Evolutionary conservation across 139 green algal genomes (phyloP), one percentile per base, ranked within the genome.

Genomic region (Tetratostichococcus sp.): DNA sequence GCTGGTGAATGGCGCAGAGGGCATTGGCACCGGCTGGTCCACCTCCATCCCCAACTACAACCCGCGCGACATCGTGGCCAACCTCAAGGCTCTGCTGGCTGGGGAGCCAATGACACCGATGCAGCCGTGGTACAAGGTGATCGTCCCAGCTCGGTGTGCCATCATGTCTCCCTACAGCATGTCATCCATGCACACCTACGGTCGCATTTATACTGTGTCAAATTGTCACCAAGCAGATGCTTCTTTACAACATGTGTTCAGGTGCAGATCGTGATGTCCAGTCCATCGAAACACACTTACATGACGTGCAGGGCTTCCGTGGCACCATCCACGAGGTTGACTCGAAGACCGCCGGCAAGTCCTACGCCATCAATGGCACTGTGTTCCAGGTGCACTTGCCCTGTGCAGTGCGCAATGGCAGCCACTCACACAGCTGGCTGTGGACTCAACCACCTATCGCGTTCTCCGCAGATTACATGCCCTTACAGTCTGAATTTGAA

Each of bases 1-100:
- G 59, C 89, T 99, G 43, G 75, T 99, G 33, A 98, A 99, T 71
- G 96, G 96, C 35, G 95, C 95, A 16, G 96, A 99, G 74, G 96
- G 96, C 81, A 99, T 99, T 59, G 96, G 96, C 68, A 99, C 96
- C 1, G 96, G 96, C 67, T 99, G 96, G 96, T 94, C 84, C 82
- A 98, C 95, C 16, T 95, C 70, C 67, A 94, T 99, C 68, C 96
- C 96, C 75, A 99, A 98, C 88, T 99, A 96, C 91, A 97, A 94
- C 80, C 95, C 96, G 1, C 78, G 85, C 1, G 95, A 99, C 67
- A 85, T 99, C 26, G 88, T 95, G 26, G 85, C 70, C 30, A 99
- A 98, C 84, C 71, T 98, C n/a, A 87, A 86, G 76, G 77, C 82
- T 3, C 79, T 99, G 79, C 82, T 99, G 69, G 67, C 80, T 2